Base-by-base conservation (phyloP, 495 filamentous ascomycete genomes). In the Bacidia rubella region DNA sequence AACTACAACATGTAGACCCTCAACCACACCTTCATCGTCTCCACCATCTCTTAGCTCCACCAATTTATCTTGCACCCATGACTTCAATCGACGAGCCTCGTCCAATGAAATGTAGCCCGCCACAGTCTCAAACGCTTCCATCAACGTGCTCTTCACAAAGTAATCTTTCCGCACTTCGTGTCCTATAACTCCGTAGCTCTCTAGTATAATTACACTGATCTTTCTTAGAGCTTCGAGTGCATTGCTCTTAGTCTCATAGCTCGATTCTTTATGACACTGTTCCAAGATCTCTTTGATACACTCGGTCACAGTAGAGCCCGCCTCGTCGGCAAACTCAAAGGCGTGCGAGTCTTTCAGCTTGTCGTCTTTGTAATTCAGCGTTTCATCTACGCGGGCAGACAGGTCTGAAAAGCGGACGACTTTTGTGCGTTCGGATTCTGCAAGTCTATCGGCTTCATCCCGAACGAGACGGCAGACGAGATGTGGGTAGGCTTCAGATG, bases 251-350 rank as follows among this genome's bases (percentile, higher is more conserved):
- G 10, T 58, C 46, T 5, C 52, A 47, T 10, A 55, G 58, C 25
- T 57, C 64, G 23, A 74, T 74, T 11, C 61, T 65, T 27, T 73
- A n/a, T n/a, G n/a, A n/a, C n/a, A n/a, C n/a, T n/a, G n/a, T n/a
- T n/a, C n/a, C n/a, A n/a, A n/a, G n/a, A n/a, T 70, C 19, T 57
- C 65, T 42, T 66, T 64, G n/a, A 74, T 70, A 4, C 74, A 69
- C 71, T 69, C 72, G 35, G 74, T 74, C 17, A 82, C 67, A 23
- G 73, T 70, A 53, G 76, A 66, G 59, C 75, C 66, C 56, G 81
- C 70, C 27, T 68, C 76, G 53, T 74, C 69, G 7, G 83, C 73
- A 25, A 83, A 61, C 56, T 82, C 79, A 49, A 73, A 23, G 11
- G 74, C 73, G 58, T 77, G 75, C 10, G n/a, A n/a, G n/a, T 74